Conservation (phyloP, 345 rosid genomes). For the Erodium maritimum region DNA sequence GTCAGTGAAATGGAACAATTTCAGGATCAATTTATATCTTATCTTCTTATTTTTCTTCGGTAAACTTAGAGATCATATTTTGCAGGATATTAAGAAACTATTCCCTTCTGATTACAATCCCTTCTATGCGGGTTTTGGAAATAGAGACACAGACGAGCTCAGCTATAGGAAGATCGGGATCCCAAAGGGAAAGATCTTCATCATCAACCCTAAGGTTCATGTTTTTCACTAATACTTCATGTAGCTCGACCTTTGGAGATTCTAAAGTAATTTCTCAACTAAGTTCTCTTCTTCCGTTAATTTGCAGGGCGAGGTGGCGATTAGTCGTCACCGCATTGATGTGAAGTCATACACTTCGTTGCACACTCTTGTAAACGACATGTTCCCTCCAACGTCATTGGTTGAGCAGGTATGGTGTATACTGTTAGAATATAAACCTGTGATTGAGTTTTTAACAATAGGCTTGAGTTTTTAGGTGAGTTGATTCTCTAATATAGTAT, state of each 20-base stretch:
- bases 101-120: conserved; percentile 86
- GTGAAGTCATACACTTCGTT: conserved; percentile 72
- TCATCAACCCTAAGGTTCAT: conserved; percentile 78
- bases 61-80: conserved; percentile 4
- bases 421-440: too few species aligned
- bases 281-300: too few species aligned
- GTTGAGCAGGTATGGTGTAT: conserved; percentile 81
- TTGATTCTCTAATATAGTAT: too few species aligned
- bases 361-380: conserved; percentile 83
- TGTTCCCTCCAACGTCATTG: conserved; percentile 76
- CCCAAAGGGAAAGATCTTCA: conserved; percentile 84
- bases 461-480: too few species aligned
- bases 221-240: neutral
- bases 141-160: conserved; percentile 84
- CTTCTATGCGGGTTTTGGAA: conserved; percentile 88
- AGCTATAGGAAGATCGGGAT: conserved; percentile 86
- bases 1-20: conserved; percentile 21
- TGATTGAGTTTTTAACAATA: too few species aligned
- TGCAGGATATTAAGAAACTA: conserved; percentile 74
- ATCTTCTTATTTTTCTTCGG: neutral
- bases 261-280: neutral
- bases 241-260: neutral
- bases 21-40: neutral
- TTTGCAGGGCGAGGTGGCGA: conserved; percentile 83
- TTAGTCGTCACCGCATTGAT: conserved; percentile 50